phyloP scores from a whole-genome alignment of 306 rosid species.

The Acacia acuminata region DNA sequence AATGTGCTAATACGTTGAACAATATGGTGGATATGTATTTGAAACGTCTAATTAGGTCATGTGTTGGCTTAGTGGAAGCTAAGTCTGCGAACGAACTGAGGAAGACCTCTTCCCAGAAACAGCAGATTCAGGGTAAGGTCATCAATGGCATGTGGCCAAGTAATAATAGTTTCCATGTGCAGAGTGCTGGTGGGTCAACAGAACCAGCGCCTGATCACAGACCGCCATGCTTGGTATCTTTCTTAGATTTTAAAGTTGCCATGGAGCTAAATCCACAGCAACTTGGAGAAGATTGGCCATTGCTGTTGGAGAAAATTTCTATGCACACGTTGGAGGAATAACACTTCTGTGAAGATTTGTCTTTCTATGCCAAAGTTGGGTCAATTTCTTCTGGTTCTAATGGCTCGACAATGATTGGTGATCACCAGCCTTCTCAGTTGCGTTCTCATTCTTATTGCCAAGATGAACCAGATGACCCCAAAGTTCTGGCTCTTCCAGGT shows the following conservation, averaged over 20 bases:
- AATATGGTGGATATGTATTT: conserved; percentile 72
- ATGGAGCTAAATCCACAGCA: conserved; percentile 94
- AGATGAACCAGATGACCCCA: conserved; percentile 52
- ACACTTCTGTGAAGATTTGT: conserved; percentile 39
- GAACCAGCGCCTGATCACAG: conserved; percentile 57
- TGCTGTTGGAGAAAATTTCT: conserved; percentile 79
- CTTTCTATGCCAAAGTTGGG: conserved; percentile 46
- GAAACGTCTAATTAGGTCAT: conserved; percentile 78
- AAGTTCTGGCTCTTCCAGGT: conserved; percentile 39
- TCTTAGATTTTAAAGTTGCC: conserved; percentile 90
- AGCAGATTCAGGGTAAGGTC: conserved; percentile 75
- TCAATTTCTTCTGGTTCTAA: conserved; percentile 51
- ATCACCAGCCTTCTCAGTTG: conserved; percentile 23
- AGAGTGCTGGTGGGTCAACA: conserved; percentile 43
- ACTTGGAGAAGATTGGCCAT: conserved; percentile 98
- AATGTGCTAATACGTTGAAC: conserved; percentile 77
- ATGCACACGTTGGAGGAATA: conserved; percentile 75
- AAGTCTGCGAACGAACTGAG: conserved; percentile 52
- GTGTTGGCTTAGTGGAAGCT: conserved; percentile 77
- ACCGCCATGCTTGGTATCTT: conserved; percentile 53
- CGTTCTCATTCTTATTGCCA: conserved; percentile 39
- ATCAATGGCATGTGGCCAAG: conserved; percentile 81
- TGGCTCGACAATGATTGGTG: conserved; percentile 43
- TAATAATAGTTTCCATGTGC: conserved; percentile 58
- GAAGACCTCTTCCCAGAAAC: conserved; percentile 55